Evolutionary conservation across 2,329 filamentous ascomycete genomes (phyloP).

Genomic region (Neopestalotiopsis clavispora): DNA sequence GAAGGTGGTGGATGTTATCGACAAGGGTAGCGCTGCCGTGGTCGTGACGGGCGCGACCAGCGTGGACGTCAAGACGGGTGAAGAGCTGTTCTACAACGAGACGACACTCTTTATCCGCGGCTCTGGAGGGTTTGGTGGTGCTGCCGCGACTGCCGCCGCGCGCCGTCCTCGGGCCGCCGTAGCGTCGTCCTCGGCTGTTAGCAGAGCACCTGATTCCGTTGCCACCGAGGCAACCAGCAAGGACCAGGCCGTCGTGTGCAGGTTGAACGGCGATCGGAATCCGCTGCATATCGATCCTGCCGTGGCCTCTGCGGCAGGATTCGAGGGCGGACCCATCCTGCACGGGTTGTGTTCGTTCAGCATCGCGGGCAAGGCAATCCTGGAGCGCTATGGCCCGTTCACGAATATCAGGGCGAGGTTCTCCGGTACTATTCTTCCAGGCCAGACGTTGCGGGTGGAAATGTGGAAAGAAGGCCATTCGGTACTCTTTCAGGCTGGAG

Average conservation of each 20-base stretch:
- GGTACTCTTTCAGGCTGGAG: conserved; percentile 84
- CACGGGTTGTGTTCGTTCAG: conserved; percentile 96
- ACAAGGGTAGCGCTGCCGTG: conserved; percentile 91
- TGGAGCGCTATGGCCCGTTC: conserved; percentile 80
- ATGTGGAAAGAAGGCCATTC: conserved; percentile 89
- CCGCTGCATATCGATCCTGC: conserved; percentile 93
- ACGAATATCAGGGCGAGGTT: conserved; percentile 94
- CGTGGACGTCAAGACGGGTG: conserved; percentile 81
- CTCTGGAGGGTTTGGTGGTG: conserved; percentile 87
- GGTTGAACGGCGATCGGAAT: conserved; percentile 92
- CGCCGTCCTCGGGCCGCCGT: too few relatives aligned
- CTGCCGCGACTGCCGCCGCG: conserved; percentile 76
- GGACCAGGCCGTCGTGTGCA: conserved; percentile 92
- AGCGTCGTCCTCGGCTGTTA: conserved; percentile 63
- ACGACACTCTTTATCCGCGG: conserved; percentile 88
- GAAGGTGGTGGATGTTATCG: conserved; percentile 89
- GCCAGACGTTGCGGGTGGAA: conserved; percentile 89
- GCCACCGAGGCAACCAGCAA: conserved; percentile 86
- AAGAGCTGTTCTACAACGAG: conserved; percentile 97
- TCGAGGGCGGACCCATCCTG: conserved; percentile 84
- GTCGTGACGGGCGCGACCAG: conserved; percentile 82
- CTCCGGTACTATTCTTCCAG: conserved; percentile 82
- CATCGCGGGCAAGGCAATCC: conserved; percentile 87
- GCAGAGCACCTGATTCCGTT: conserved; percentile 74
- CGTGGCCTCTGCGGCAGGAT: conserved; percentile 94